Evolutionary conservation across 805 yeast genomes (phyloP), one percentile per base, ranked within the genome.

Genomic region (Pichia paraexigua): DNA sequence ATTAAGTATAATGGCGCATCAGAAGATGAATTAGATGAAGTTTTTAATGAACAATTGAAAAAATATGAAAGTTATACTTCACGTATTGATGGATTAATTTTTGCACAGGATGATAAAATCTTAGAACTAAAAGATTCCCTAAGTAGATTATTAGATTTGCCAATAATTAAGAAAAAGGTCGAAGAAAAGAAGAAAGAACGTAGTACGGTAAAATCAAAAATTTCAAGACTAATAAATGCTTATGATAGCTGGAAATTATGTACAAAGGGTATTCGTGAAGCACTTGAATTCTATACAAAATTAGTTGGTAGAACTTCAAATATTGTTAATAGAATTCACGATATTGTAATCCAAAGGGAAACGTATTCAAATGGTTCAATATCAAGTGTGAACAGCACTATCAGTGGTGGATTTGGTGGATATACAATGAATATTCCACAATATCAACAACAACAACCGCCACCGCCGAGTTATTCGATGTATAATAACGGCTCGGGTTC

Each of bases 11-110:
- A 78, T 54, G 75, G 78, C 43, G 57, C 64, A 12, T 52, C 59
- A 35, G 70, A 80, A 6, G 80, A 79, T 9, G 73, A 77, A 44
- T 39, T 62, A 11, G 70, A 75, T 11, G 67, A 55, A 5, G 63
- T 85, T 15, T 90, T 91, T 63, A 77, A 80, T 18, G 76, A 78
- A 52, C 96, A 89, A 63, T 69, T 92, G 56, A 78, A 75, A 47
- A 92, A 92, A 66, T 92, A 89, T 65, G 78, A 77, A 39, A 84
- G 85, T 0, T 81, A 79, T 56, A 80, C 80, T 48, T 73, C 76
- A 2, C 78, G 95, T 50, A 69, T 92, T 25, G 86, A 82, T 39
- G 77, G 80, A 1, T 78, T 91, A 12, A 74, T 85, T n/a, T 76
- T 74, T 41, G 80, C 80, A 48, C 96, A 91, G 64, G 73, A 75